Evolutionary conservation across 179 eudicot genomes (phyloP).

Genomic region (Patellifolia procumbens): DNA sequence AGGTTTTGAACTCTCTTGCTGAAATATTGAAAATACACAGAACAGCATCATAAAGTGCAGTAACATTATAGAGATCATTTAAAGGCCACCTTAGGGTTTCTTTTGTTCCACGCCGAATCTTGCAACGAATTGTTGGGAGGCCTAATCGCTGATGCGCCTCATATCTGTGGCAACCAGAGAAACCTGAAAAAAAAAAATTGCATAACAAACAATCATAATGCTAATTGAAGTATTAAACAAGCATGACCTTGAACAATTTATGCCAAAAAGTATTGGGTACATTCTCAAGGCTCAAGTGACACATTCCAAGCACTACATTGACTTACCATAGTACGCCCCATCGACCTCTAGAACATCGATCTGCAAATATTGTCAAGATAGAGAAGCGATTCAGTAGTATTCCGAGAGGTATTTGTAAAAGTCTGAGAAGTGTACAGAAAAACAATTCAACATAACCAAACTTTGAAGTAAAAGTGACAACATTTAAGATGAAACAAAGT

Average conservation of each 20-base stretch:
- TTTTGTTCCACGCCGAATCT: constrained; percentile 87
- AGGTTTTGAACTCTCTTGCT: neutral
- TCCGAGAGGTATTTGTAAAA: neutral
- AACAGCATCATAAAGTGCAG: neutral
- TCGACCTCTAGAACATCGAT: constrained; percentile 98
- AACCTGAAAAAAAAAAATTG: constrained; percentile 44
- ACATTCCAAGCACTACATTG: neutral
- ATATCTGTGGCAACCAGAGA: constrained; percentile 94
- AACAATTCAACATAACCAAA: neutral
- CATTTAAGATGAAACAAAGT: neutral
- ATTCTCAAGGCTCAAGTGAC: neutral
- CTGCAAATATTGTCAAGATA: constrained; percentile 42
- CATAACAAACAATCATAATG: too few relatives aligned
- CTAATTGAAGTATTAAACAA: neutral
- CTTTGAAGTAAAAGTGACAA: neutral
- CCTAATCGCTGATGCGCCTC: constrained; percentile 96
- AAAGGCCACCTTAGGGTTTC: constrained; percentile 76
- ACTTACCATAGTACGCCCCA: constrained; percentile 83
- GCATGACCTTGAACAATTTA: neutral
- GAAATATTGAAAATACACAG: neutral
- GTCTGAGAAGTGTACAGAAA: neutral
- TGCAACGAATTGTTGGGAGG: constrained; percentile 92
- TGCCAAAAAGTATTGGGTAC: neutral
- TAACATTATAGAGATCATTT: too few relatives aligned
- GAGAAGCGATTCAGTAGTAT: neutral